Conservation (phyloP, 768 basidiomycete genomes). For the Leccinum rimulosum region DNA sequence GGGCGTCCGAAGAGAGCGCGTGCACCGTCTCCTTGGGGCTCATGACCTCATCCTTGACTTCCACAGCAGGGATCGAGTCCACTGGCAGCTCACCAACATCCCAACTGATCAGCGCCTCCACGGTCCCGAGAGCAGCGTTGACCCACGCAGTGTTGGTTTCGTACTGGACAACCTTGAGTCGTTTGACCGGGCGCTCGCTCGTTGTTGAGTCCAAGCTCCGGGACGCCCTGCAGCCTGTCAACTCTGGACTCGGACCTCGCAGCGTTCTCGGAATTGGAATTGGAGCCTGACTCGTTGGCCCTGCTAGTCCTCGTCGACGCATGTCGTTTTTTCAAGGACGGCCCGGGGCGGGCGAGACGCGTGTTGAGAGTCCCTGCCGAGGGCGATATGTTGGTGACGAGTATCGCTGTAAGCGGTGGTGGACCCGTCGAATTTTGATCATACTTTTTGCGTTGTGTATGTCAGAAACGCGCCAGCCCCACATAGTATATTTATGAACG, state of each 20-base stretch:
- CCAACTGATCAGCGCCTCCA: constrained; percentile 21
- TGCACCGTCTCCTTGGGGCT: background rate
- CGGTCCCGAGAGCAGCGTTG: constrained; percentile 26
- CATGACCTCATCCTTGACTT: background rate
- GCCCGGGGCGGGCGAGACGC: background rate
- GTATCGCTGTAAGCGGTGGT: constrained; percentile 70
- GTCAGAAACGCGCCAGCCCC: constrained; percentile 2
- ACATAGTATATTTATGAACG: background rate
- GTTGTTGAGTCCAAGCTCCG: background rate
- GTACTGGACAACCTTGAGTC: constrained; percentile 20
- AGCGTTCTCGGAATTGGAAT: constrained; percentile 14
- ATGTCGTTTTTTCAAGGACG: background rate
- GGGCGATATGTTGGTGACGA: constrained; percentile 69
- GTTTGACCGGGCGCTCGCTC: constrained; percentile 16
- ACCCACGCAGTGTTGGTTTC: constrained; percentile 16
- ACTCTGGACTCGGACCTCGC: background rate
- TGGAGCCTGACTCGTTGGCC: background rate
- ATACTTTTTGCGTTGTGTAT: constrained; percentile 46
- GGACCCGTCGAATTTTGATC: constrained; percentile 70
- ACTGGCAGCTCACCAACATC: constrained; percentile 1
- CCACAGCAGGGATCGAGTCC: constrained; percentile 6
- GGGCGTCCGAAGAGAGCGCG: background rate
- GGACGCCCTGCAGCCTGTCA: background rate
- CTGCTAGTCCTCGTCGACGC: background rate
- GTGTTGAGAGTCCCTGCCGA: constrained; percentile 5